Evolutionary conservation across 306 rosid species (phyloP).

Genomic region (Alnus rubra): DNA sequence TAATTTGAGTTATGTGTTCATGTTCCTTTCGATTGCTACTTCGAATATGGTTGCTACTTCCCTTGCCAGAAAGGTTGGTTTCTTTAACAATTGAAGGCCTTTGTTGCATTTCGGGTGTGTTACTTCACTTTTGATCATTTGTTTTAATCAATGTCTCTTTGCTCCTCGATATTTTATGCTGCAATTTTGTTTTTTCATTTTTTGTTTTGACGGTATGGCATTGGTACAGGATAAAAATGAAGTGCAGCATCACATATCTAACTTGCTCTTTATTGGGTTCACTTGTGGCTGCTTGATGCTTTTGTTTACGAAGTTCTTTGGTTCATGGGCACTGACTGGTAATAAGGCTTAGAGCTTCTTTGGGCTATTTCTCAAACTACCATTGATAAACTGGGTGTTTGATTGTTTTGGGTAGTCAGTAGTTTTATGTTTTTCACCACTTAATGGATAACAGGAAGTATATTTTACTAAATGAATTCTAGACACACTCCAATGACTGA

Average conservation of each 20-base stretch:
- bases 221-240: conserved; percentile 72
- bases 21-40: too few relatives aligned
- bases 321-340: conserved; percentile 74
- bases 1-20: too few relatives aligned
- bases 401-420: not conserved
- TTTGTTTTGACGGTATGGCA: conserved; percentile 6
- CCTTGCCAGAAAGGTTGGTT: too few relatives aligned
- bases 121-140: not conserved
- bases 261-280: conserved; percentile 79
- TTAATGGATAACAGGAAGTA: conserved; percentile 24
- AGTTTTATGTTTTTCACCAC: conserved; percentile 13
- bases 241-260: conserved; percentile 74
- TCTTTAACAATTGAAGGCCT: too few relatives aligned
- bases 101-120: too few relatives aligned
- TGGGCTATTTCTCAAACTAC: not conserved
- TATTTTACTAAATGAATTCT: conserved; percentile 25
- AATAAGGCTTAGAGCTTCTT: conserved; percentile 26
- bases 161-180: not conserved
- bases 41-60: too few relatives aligned
- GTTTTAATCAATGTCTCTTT: not conserved
- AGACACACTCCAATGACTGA: conserved; percentile 35
- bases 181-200: not conserved
- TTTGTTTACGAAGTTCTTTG: conserved; percentile 65
- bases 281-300: conserved; percentile 76
- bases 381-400: not conserved